phyloP scores from a whole-genome alignment of 345 rosid species.

The Salix purpurea region DNA sequence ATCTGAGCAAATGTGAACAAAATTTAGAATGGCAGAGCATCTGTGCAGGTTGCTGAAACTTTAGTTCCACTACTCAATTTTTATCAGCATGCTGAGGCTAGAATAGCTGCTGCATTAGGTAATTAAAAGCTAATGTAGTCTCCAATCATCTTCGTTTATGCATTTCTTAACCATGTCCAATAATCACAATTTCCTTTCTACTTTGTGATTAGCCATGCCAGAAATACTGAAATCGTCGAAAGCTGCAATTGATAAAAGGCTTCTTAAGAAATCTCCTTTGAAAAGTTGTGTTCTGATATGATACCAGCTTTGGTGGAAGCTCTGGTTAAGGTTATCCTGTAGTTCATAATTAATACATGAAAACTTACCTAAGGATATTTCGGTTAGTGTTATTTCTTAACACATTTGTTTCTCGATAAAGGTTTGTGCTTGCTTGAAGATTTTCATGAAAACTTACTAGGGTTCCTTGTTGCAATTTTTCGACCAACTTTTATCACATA shows the following conservation, averaged over 20 bases:
- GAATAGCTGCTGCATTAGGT: conserved; percentile 11
- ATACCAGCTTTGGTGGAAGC: conserved; percentile 16
- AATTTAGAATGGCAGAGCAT: background rate
- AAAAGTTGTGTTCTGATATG: background rate
- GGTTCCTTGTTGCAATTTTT: conserved; percentile 5
- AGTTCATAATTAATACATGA: background rate
- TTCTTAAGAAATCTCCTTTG: background rate
- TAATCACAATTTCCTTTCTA: no score
- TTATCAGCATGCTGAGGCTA: background rate
- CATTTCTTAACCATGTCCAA: background rate
- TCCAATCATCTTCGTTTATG: background rate
- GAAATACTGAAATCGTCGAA: conserved; percentile 5
- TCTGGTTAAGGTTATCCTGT: background rate
- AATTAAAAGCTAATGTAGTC: background rate
- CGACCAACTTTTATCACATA: background rate
- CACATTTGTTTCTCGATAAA: background rate
- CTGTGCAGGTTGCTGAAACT: conserved; percentile 16
- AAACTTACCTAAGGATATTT: background rate
- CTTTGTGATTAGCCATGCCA: conserved; percentile 4
- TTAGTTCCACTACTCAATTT: conserved; percentile 14
- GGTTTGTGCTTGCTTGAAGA: conserved; percentile 7
- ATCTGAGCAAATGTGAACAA: background rate
- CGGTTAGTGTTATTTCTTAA: background rate
- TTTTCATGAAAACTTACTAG: conserved; percentile 9
- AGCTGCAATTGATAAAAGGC: conserved; percentile 5